Evolutionary conservation across 768 basidiomycete species (phyloP), one percentile per base, ranked within the genome.

Genomic region (Amanita thiersii): DNA sequence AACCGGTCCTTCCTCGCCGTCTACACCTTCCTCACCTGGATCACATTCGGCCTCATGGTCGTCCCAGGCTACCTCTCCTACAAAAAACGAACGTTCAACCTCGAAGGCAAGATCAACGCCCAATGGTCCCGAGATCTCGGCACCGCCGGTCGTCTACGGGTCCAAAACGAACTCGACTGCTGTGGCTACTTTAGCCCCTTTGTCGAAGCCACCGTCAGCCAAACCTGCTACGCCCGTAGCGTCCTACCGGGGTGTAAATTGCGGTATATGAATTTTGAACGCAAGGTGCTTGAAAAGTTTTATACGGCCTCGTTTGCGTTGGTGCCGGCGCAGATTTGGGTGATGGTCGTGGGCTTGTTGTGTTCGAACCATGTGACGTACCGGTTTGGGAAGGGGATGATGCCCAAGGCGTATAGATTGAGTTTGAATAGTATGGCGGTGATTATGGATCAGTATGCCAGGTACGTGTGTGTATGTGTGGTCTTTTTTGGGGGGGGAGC

Each of bases 291-390:
- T 40, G 48, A 63, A 51, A 62, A 67, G 19, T 88, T 84, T 84
- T 87, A 81, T 61, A 74, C 68, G 10, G 62, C 66, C 30, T 62
- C 73, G 12, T 88, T 88, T 58, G 58, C 72, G 11, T 52, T 87
- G 40, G 85, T 83, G 10, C 84, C 85, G 1, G 52, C 77, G 9
- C 86, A 88, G 45, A 58, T 90, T 35, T 54, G 53, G 15, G 66
- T 81, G 56, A 86, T 86, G 52, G 46, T 84, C 46, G 64, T 68
- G 1, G 77, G 69, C 10, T 59, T 89, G 41, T 58, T 89, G 37
- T 89, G 82, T 57, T 79, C 79, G 17, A 88, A 86, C 60, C 86
- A 89, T 50, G 78, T 90, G 56, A 89, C 86, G 15, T 88, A 87
- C 56, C 71, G 86, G 39, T 89, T 89, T 57, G 86, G 86, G 7